phyloP scores from a whole-genome alignment of 2,329 filamentous ascomycete species.

The Tothia fuscella region DNA sequence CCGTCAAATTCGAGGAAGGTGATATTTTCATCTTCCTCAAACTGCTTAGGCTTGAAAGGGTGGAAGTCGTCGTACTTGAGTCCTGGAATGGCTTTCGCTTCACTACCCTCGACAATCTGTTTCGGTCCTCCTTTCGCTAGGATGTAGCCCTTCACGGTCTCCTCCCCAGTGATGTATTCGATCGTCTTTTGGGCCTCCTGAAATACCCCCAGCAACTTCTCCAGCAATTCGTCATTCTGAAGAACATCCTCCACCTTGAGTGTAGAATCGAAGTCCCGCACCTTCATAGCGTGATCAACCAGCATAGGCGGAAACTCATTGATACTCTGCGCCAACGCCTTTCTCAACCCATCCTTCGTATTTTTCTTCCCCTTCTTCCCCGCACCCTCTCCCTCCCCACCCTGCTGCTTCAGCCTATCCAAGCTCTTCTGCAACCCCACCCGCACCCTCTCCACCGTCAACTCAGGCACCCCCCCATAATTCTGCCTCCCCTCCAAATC shows the following conservation, averaged over 20 bases:
- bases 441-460: constrained; percentile 63
- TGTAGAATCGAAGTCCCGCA: constrained; percentile 56
- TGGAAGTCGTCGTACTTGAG: constrained; percentile 91
- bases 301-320: constrained; percentile 81
- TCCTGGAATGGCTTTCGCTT: constrained; percentile 26
- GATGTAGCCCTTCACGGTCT: constrained; percentile 70
- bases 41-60: constrained; percentile 75
- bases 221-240: constrained; percentile 50
- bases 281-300: constrained; percentile 70
- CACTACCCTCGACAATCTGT: constrained; percentile 22
- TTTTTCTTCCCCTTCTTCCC: constrained; percentile 63
- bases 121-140: constrained; percentile 50
- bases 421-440: constrained; percentile 56
- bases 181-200: constrained; percentile 59
- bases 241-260: constrained; percentile 58
- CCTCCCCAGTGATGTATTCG: constrained; percentile 52
- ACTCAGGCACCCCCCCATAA: constrained; percentile 57
- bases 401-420: constrained; percentile 39
- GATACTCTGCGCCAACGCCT: constrained; percentile 70
- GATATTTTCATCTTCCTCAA: constrained; percentile 53
- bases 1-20: constrained; percentile 65
- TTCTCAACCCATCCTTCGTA: constrained; percentile 62
- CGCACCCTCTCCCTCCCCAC: constrained; percentile 31
- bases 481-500: constrained; percentile 75
- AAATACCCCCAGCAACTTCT: constrained; percentile 56